Evolutionary conservation across 208 protist genomes (phyloP).

Genomic region (Acanthamoeba lenticulata): DNA sequence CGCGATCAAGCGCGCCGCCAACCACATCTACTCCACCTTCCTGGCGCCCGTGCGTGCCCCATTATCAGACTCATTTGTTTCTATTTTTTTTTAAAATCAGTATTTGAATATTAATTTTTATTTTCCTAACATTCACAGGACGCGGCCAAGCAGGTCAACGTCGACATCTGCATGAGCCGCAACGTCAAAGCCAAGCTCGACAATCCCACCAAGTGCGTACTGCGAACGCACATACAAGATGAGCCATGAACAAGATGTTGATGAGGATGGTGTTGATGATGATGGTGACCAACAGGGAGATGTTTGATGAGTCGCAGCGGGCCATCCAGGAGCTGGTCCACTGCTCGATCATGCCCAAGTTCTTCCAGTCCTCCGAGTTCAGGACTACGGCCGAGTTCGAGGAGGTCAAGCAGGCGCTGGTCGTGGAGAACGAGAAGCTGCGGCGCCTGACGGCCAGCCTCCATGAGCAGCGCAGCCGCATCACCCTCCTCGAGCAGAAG

Average conservation of each 20-base stretch:
- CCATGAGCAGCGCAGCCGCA: conserved; percentile 4
- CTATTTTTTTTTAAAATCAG: not conserved
- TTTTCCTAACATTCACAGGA: not conserved
- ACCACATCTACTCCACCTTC: conserved; percentile 1
- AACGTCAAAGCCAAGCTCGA: conserved; percentile 52
- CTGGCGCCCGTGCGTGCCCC: not conserved
- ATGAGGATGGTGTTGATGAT: not conserved
- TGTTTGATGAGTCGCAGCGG: conserved; percentile 21
- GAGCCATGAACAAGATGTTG: not conserved
- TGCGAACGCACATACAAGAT: not conserved
- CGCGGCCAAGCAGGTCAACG: conserved; percentile 2
- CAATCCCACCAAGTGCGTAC: not conserved
- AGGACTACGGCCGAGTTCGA: conserved; percentile 39
- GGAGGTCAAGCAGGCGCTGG: conserved; percentile 27
- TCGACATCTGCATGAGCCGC: not conserved
- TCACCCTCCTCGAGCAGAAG: conserved; percentile 44
- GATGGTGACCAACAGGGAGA: not conserved
- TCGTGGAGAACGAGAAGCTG: conserved; percentile 33
- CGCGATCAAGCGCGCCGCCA: not conserved
- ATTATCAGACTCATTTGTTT: not conserved
- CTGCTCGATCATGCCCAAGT: conserved; percentile 6
- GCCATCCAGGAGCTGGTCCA: not conserved
- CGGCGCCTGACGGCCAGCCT: not conserved
- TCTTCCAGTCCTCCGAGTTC: conserved; percentile 13
- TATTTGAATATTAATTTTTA: too few relatives aligned